A percentile compares a stretch with the other conserved stretches of the same genome.
phyloP scores from a whole-genome alignment of 345 rosid genomes.

The Gynandropsis gynandra region DNA sequence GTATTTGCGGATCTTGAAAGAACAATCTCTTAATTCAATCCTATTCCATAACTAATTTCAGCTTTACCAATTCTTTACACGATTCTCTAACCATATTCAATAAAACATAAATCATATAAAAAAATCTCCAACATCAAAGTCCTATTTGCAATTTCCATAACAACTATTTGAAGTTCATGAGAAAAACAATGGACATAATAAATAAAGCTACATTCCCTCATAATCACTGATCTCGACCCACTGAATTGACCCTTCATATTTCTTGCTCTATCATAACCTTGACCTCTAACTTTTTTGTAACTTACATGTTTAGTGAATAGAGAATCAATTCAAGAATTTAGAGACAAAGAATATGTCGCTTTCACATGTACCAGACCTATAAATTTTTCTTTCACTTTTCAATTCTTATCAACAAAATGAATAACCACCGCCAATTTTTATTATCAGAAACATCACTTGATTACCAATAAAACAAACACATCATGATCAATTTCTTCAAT shows the following conservation, averaged over 20 bases:
- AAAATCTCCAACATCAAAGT: not conserved
- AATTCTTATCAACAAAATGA: not conserved
- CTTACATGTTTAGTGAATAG: too few relatives aligned
- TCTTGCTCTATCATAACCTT: too few relatives aligned
- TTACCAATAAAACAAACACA: too few relatives aligned
- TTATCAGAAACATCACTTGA: too few relatives aligned
- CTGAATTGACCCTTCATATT: too few relatives aligned
- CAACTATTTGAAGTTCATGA: too few relatives aligned
- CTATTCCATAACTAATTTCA: not conserved
- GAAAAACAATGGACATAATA: too few relatives aligned
- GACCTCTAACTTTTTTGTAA: too few relatives aligned
- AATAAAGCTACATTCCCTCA: not conserved
- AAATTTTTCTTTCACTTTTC: not conserved
- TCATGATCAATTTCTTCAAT: too few relatives aligned
- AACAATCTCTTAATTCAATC: constrained; percentile 6
- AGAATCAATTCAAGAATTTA: too few relatives aligned
- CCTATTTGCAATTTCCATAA: not conserved
- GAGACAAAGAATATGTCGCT: not conserved
- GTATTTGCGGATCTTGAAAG: not conserved
- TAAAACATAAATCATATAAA: not conserved
- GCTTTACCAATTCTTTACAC: not conserved
- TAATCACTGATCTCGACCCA: not conserved
- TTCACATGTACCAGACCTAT: not conserved
- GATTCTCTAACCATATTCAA: constrained; percentile 1
- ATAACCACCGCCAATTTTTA: not conserved